phyloP scores from a whole-genome alignment of 805 yeast genomes.

The Ogataea pini region DNA sequence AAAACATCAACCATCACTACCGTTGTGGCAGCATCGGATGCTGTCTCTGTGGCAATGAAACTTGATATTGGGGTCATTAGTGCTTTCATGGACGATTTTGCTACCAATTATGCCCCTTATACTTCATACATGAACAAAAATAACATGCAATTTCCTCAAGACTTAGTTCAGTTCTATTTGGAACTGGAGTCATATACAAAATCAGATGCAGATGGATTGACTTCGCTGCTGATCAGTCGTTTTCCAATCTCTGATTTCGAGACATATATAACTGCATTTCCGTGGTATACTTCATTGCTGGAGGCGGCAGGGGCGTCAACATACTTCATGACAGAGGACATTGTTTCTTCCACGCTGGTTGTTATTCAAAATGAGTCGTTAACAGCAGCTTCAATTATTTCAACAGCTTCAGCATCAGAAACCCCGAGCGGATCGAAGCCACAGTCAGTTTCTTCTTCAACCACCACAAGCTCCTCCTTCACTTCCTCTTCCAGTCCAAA shows the following conservation, averaged over 20 bases:
- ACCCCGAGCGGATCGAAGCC: neutral
- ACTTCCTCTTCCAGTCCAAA: conserved; percentile 1
- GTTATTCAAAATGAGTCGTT: conserved; percentile 6
- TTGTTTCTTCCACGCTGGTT: conserved; percentile 24
- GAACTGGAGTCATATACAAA: conserved; percentile 18
- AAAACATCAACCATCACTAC: conserved; percentile 21
- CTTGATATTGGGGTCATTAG: conserved; percentile 35
- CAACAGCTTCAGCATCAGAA: neutral
- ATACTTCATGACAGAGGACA: conserved; percentile 33
- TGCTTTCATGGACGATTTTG: conserved; percentile 36
- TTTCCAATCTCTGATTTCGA: conserved; percentile 38
- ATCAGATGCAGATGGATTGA: conserved; percentile 23
- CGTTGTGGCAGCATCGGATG: conserved; percentile 26
- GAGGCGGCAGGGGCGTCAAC: conserved; percentile 27
- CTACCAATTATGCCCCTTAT: conserved; percentile 29
- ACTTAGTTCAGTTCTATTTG: conserved; percentile 32
- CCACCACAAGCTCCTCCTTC: conserved; percentile 3
- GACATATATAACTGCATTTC: conserved; percentile 35
- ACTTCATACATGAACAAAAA: conserved; percentile 37
- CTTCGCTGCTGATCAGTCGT: conserved; percentile 26
- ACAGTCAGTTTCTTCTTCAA: conserved; percentile 1
- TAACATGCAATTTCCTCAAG: conserved; percentile 30
- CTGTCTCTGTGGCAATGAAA: conserved; percentile 34
- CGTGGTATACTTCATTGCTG: conserved; percentile 36
- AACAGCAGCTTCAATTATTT: conserved; percentile 3